phyloP scores from a whole-genome alignment of 2,329 filamentous ascomycete genomes.

The Chaetothyriales sp. region DNA sequence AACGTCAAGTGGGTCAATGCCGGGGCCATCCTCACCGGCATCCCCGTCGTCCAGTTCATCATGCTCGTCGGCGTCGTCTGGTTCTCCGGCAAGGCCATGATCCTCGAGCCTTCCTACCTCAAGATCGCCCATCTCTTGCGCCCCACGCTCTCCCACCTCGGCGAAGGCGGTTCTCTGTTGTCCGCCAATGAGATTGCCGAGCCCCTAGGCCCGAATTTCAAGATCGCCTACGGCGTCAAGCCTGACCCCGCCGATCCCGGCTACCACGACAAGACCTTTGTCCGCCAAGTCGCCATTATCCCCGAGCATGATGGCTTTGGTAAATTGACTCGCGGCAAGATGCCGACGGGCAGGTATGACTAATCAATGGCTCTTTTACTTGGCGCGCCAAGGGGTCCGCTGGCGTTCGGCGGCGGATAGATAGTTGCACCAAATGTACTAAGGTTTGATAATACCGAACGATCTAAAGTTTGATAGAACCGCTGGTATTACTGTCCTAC shows the following conservation, averaged over 20 bases:
- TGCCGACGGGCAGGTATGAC: slow-evolving; percentile 9
- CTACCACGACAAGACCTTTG: slow-evolving; percentile 8
- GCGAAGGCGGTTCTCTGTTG: slow-evolving; percentile 10
- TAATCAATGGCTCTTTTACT: not conserved
- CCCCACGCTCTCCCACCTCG: slow-evolving; percentile 11
- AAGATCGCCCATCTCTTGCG: slow-evolving; percentile 9
- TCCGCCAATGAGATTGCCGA: slow-evolving; percentile 15
- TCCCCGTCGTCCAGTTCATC: slow-evolving; percentile 10
- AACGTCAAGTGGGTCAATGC: slow-evolving; percentile 48
- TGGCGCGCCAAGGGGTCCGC: no score
- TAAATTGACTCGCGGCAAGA: slow-evolving; percentile 4
- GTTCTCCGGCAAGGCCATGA: slow-evolving; percentile 12
- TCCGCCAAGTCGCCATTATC: slow-evolving; percentile 7
- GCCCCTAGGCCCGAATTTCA: slow-evolving; percentile 7
- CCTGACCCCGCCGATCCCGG: slow-evolving; percentile 13
- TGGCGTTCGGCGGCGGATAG: no score
- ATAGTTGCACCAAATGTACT: no score
- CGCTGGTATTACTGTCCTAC: no score
- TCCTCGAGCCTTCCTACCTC: slow-evolving; percentile 12
- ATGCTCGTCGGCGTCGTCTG: slow-evolving; percentile 7
- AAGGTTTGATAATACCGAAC: no score
- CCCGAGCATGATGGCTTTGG: slow-evolving; percentile 8
- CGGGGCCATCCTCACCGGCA: slow-evolving; percentile 7
- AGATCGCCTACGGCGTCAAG: slow-evolving; percentile 13
- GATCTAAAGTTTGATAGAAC: no score